Evolutionary conservation across 2,329 filamentous ascomycete genomes (phyloP).

Genomic region (Sordariomycetes sp.): DNA sequence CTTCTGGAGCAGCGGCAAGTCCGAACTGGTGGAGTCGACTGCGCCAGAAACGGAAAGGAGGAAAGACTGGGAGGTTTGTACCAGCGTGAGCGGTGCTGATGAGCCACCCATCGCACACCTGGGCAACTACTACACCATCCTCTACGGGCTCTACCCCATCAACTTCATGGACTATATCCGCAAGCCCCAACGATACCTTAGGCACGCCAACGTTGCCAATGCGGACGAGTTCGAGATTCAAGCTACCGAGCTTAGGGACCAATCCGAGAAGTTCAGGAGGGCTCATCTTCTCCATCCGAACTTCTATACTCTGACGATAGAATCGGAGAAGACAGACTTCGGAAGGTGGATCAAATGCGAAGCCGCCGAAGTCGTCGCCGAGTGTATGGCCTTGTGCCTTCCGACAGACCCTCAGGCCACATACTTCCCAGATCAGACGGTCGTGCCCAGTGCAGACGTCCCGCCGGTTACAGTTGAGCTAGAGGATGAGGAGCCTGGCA

Average conservation of each 20-base stretch:
- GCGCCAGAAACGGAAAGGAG: slow-evolving; percentile 23
- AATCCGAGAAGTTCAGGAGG: slow-evolving; percentile 66
- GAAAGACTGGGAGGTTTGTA: slow-evolving; percentile 54
- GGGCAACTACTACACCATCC: slow-evolving; percentile 67
- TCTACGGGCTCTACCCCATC: slow-evolving; percentile 76
- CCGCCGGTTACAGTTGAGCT: slow-evolving; percentile 4
- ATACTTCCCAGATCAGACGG: neutral
- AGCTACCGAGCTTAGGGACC: slow-evolving; percentile 64
- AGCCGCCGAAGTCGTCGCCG: slow-evolving; percentile 68
- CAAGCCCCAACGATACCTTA: slow-evolving; percentile 70
- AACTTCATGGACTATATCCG: slow-evolving; percentile 83
- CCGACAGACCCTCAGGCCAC: neutral
- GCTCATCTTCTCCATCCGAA: slow-evolving; percentile 74
- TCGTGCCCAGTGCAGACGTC: neutral
- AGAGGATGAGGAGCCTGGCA: neutral
- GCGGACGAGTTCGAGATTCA: slow-evolving; percentile 71
- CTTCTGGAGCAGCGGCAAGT: slow-evolving; percentile 61
- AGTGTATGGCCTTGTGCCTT: slow-evolving; percentile 60
- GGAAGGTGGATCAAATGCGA: slow-evolving; percentile 74
- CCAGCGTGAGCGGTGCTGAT: slow-evolving; percentile 52
- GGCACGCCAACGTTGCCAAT: slow-evolving; percentile 60
- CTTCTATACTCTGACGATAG: slow-evolving; percentile 70
- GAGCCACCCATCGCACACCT: slow-evolving; percentile 55
- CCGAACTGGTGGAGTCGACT: slow-evolving; percentile 14
- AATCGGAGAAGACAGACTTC: slow-evolving; percentile 69